Evolutionary conservation across 306 rosid genomes (phyloP).

Genomic region (Vigna hirtella): DNA sequence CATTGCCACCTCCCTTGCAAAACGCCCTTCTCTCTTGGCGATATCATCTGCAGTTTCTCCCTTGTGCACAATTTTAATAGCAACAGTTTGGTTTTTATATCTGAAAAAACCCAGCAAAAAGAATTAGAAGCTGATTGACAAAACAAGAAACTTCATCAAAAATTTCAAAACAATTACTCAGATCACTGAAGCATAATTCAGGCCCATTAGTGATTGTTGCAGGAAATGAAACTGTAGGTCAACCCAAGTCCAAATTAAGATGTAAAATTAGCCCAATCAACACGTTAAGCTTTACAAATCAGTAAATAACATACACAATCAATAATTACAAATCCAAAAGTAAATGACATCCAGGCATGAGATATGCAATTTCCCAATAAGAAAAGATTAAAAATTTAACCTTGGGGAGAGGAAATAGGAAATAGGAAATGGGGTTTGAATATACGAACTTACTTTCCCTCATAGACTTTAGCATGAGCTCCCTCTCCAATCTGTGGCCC

Average conservation of each 20-base stretch:
- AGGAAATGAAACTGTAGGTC: slow-evolving; percentile 34
- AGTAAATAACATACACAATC: slow-evolving; percentile 19
- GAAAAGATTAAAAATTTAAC: slow-evolving; percentile 42
- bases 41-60: slow-evolving; percentile 84
- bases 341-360: neutral
- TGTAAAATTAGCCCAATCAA: slow-evolving; percentile 20
- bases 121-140: slow-evolving; percentile 30
- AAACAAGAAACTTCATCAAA: slow-evolving; percentile 34
- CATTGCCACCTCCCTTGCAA: slow-evolving; percentile 94
- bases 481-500: slow-evolving; percentile 96
- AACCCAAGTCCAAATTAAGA: slow-evolving; percentile 21
- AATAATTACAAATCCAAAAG: slow-evolving; percentile 36
- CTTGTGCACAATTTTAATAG: slow-evolving; percentile 81
- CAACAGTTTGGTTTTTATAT: slow-evolving; percentile 86
- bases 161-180: slow-evolving; percentile 14
- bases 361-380: slow-evolving; percentile 43
- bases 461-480: slow-evolving; percentile 94
- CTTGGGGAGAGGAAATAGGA: slow-evolving; percentile 31
- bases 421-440: slow-evolving; percentile 28
- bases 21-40: slow-evolving; percentile 74
- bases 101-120: slow-evolving; percentile 53
- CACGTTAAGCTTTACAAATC: slow-evolving; percentile 21
- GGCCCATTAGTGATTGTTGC: slow-evolving; percentile 31
- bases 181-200: slow-evolving; percentile 41
- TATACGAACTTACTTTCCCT: slow-evolving; percentile 81